Base-by-base conservation (phyloP, 2,329 filamentous ascomycete genomes). In the Trichoderma aggressivum region DNA sequence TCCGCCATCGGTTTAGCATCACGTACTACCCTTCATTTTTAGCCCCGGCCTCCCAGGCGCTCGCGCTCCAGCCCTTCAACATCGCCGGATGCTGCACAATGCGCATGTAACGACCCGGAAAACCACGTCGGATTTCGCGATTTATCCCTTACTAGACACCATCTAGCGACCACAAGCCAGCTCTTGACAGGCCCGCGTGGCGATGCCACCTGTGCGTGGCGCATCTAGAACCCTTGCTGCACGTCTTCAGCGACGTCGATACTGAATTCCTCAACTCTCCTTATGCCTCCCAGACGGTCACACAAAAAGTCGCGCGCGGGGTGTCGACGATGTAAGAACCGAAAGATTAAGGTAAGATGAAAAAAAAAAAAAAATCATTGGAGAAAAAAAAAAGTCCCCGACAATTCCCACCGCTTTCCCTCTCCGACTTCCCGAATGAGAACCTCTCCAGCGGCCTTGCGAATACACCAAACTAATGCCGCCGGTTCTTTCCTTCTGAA, bases 261-360 rank as follows among this genome's bases (percentile, higher is more conserved):
- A 75, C 75, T 74, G 72, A 74, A 72, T 70, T 73, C 6, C 76
- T 71, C 74, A 70, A 64, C 39, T 55, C 61, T 72, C 64, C 79
- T 73, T 60, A 91, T 91, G 89, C 88, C 89, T 72, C 89, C 89
- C 34, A 84, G 89, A 76, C 85, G 89, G 78, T 90, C 89, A 55
- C 90, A 92, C 80, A 92, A 90, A 78, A 92, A 91, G 82, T 91
- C 89, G 70, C 86, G 90, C 74, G 86, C 89, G 65, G 90, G 90
- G 59, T 92, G 90, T 76, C 84, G 86, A 73, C 83, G 88, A 71
- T 92, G 90, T 80, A 92, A 92, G 81, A 83, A 84, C 70, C 84
- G 90, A 73, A 92, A 92, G 80, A 91, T 92, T 77, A 92, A 92
- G 87, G 89, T 90, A 24, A 68, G 39, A 56, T 43, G 39, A 12